A percentile compares a stretch with the other conserved stretches of the same genome.
Evolutionary conservation across 441 rosid genomes (phyloP).

Genomic region (California macrophylla): DNA sequence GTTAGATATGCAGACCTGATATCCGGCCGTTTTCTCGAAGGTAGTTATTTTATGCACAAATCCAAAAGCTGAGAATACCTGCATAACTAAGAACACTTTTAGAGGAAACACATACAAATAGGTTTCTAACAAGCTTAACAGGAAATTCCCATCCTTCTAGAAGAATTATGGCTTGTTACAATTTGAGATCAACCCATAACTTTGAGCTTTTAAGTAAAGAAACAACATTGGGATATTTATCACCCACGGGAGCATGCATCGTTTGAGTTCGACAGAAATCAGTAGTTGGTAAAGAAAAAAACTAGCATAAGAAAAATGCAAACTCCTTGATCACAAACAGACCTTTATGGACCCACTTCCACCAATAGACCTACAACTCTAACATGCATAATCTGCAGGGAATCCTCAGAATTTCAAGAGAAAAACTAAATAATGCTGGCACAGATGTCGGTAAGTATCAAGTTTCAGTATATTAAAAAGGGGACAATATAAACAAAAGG

Average conservation of each 20-base stretch:
- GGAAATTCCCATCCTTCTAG: not conserved
- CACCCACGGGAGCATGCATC: not conserved
- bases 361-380: not conserved
- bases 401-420: not conserved
- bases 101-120: slow-evolving; percentile 18
- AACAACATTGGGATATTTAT: not conserved
- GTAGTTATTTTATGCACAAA: slow-evolving; percentile 95
- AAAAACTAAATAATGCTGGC: not conserved
- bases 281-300: not conserved
- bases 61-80: slow-evolving; percentile 99
- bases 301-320: not conserved
- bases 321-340: not conserved
- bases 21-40: slow-evolving; percentile 96
- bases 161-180: not conserved
- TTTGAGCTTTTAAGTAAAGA: not conserved
- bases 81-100: slow-evolving; percentile 30
- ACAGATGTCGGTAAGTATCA: not conserved
- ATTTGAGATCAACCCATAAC: not conserved
- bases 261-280: not conserved
- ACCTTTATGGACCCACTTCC: not conserved
- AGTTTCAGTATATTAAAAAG: not conserved
- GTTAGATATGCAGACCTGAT: slow-evolving; percentile 44
- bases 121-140: not conserved
- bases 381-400: not conserved
- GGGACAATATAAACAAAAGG: not conserved